A percentile compares a stretch with the other conserved stretches of the same genome.
These are phyloP conservation scores for Pythium folliculosum DNA, from an alignment of 352 stramenopile species.

Conservation along the genomic window DNA sequence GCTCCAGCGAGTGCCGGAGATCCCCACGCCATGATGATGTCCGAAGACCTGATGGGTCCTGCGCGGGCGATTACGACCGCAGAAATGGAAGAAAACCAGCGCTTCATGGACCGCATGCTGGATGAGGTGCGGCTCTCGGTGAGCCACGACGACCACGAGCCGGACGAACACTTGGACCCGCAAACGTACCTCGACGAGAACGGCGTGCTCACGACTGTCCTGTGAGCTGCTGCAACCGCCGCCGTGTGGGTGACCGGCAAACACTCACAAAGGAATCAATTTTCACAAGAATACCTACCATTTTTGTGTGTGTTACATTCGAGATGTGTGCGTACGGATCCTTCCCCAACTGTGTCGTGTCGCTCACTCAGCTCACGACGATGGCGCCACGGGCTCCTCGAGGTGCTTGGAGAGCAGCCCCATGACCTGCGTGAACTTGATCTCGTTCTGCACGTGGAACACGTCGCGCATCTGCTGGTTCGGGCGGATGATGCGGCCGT, in stretches of 20 bases:
- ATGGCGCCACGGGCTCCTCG: slow-evolving; percentile 25
- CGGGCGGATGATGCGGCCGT: slow-evolving; percentile 69
- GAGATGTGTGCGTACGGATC: no score
- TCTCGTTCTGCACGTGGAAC: slow-evolving; percentile 60
- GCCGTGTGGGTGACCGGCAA: no score
- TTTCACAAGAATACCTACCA: no score
- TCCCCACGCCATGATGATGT: slow-evolving; percentile 33
- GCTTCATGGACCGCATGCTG: slow-evolving; percentile 81
- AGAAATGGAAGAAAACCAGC: slow-evolving; percentile 69
- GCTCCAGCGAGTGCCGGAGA: background rate
- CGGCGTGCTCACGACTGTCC: slow-evolving; percentile 60
- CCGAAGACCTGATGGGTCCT: slow-evolving; percentile 50
- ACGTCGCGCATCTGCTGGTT: slow-evolving; percentile 70
- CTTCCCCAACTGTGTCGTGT: no score
- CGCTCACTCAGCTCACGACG: background rate
- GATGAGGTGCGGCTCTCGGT: slow-evolving; percentile 63
- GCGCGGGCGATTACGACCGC: slow-evolving; percentile 42
- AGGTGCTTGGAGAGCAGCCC: slow-evolving; percentile 73
- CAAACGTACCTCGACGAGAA: slow-evolving; percentile 75
- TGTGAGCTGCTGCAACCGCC: slow-evolving; percentile 4
- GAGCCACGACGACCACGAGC: slow-evolving; percentile 40
- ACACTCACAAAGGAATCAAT: no score
- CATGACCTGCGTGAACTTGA: slow-evolving; percentile 76
- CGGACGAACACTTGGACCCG: slow-evolving; percentile 38
- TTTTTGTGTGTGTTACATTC: no score